Base-by-base conservation (phyloP, 192 early-diverging fungal species). In the Blastocladiella britannica region DNA sequence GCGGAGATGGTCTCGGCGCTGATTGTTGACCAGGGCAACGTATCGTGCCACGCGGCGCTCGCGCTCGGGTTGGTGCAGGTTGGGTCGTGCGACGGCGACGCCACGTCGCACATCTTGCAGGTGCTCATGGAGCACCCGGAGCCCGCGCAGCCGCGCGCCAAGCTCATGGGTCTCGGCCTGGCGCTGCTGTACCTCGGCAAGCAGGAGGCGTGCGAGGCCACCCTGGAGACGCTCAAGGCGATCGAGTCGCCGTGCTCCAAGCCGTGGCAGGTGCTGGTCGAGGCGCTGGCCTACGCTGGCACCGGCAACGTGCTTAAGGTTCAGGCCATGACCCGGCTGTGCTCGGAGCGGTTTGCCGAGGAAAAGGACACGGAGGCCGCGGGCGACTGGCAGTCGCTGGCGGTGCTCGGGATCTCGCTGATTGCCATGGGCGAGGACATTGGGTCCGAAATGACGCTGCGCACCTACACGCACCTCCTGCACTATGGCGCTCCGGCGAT, bases 371-470 rank as follows among this genome's bases (percentile, higher is more conserved):
- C 12, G 12, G 47, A 51, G n/a, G 47, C 47, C n/a, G 18, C 12
- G 18, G 87, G 85, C 66, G 72, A 80, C 31, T 82, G 83, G 63
- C 95, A 98, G 73, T 86, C 86, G 4, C 92, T 86, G 73, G 93
- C 95, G 8, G 92, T 93, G 51, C 77, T 98, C 56, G 95, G 91
- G 43, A 85, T 98, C 54, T 89, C 91, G 5, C 60, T 95, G 64
- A 91, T 98, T 65, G 79, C 93, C 15, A 89, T 98, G 81, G 93
- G 95, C 58, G 95, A 98, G 70, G 87, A 92, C 59, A 77, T 97
- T 65, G 95, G 95, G 4, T 71, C 84, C 5, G 93, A 93, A 63
- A 98, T 98, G 95, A 77, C 88, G 20, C 70, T 98, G 66, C 80
- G 93, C 51, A 76, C 84, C 9, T 96, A 95, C 63, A 92, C 94